Percentiles rank a stretch among this genome's conserved stretches.
These are phyloP conservation scores for Trametes cubensis DNA, from an alignment of 768 basidiomycete genomes.

Conservation along the genomic window DNA sequence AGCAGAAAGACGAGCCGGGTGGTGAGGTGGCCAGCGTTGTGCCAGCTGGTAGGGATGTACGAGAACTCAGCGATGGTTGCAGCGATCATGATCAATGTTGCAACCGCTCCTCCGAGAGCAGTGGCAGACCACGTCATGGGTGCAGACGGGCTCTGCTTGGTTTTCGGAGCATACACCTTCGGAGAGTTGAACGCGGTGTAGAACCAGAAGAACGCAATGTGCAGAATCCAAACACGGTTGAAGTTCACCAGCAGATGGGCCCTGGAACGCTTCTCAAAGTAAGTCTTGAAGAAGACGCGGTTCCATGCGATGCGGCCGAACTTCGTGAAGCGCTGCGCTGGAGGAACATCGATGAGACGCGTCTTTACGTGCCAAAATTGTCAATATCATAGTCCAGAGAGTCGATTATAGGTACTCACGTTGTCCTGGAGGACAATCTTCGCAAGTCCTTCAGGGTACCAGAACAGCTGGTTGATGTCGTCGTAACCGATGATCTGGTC, in stretches of 20 bases:
- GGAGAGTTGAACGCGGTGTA: slow-evolving; percentile 99
- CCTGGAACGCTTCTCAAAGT: slow-evolving; percentile 92
- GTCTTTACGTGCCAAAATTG: slow-evolving; percentile 50
- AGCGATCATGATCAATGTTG: slow-evolving; percentile 89
- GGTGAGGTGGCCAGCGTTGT: slow-evolving; percentile 95
- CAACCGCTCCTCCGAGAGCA: slow-evolving; percentile 94
- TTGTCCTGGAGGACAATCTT: slow-evolving; percentile 89
- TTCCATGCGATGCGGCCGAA: slow-evolving; percentile 93
- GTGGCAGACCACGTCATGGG: slow-evolving; percentile 95
- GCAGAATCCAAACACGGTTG: slow-evolving; percentile 98
- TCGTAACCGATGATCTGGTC: slow-evolving; percentile 98
- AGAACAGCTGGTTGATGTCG: slow-evolving; percentile 98
- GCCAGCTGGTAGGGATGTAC: slow-evolving; percentile 98
- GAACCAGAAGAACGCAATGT: slow-evolving; percentile 92
- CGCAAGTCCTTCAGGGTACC: slow-evolving; percentile 98
- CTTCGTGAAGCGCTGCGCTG: slow-evolving; percentile 91
- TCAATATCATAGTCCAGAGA: neutral
- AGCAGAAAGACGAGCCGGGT: slow-evolving; percentile 91
- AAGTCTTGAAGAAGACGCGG: slow-evolving; percentile 97
- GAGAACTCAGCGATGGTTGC: slow-evolving; percentile 95
- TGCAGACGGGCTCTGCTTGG: slow-evolving; percentile 68
- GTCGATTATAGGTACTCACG: slow-evolving; percentile 46
- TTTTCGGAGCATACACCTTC: slow-evolving; percentile 78
- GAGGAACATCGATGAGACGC: slow-evolving; percentile 88
- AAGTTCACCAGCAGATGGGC: slow-evolving; percentile 97